Evolutionary conservation across 495 filamentous ascomycete genomes (phyloP), one percentile per base, ranked within the genome.

Genomic region (Aspergillus panamensis): DNA sequence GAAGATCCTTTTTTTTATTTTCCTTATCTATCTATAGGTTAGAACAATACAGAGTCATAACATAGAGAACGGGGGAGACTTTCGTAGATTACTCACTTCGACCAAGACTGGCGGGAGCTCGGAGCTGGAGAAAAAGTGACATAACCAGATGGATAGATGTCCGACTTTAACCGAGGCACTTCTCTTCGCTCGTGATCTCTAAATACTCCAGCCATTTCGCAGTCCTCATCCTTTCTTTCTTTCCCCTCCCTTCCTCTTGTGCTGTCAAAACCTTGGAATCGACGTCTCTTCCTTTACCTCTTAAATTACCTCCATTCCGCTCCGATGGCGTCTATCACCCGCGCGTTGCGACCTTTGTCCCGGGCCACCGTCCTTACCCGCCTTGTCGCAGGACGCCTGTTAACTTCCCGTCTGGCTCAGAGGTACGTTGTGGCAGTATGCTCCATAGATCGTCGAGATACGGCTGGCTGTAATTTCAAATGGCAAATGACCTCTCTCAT

Each of bases 251-350:
- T 53, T 21, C 21, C 17, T 40, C 32, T 14, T 44, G 31, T 43
- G 32, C 29, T 30, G 35, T 47, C 31, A 40, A 29, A 25, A 45
- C 25, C n/a, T 45, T 44, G n/a, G 20, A 17, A 39, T 39, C 10
- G 1, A 3, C 3, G 20, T 25, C 47, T 13, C 29, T 29, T 53
- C 21, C 19, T 5, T 30, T 14, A 37, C 1, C 33, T 29, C 19
- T 47, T 25, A 16, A 25, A 56, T 13, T 49, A 51, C 50, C 2
- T 10, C 7, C 19, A 7, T 54, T 21, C 48, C 57, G 49, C 59
- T 61, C 71, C 60, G 29, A 92, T 92, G 89, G 83, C 87, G 54
- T 87, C 88, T 39, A 78, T 93, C 62, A 73, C 80, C 42, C 84
- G 84, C 66, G 79, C 81, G 13, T 71, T 92, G 66, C 81, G 88